These are phyloP conservation scores for Wallacemonas rigidus DNA, from an alignment of 208 protist genomes.

Conservation along the genomic window DNA sequence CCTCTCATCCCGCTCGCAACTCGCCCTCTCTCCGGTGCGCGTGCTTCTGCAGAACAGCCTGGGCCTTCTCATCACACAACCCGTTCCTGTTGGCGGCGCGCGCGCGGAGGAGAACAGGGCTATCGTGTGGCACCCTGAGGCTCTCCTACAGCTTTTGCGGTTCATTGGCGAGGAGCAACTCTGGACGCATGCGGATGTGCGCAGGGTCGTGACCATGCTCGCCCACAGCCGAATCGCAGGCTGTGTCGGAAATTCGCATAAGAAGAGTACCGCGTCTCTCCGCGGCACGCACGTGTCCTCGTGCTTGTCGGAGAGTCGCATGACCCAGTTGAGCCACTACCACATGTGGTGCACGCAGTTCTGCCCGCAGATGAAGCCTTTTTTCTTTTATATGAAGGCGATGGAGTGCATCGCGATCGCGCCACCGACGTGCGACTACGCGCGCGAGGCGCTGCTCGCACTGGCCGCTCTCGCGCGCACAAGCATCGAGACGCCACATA, in stretches of 20 bases:
- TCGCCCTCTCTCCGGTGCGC: conserved; percentile 28
- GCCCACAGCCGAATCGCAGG: conserved; percentile 1
- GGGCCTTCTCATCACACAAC: conserved; percentile 42
- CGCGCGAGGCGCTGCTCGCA: conserved; percentile 24
- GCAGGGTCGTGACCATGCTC: not conserved
- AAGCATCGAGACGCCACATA: conserved; percentile 14
- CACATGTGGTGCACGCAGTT: conserved; percentile 72
- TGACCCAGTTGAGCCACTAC: conserved; percentile 54
- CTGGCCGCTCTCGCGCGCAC: not conserved
- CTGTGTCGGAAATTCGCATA: not conserved
- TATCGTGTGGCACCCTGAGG: conserved; percentile 42
- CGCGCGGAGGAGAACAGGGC: not conserved
- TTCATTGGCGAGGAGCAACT: conserved; percentile 36
- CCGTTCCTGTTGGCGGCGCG: not conserved
- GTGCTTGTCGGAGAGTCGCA: not conserved
- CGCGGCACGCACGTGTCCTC: no score
- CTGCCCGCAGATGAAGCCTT: conserved; percentile 53
- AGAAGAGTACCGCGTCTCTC: no score
- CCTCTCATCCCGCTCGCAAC: conserved; percentile 27
- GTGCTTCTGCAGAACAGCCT: conserved; percentile 65
- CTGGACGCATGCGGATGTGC: conserved; percentile 27
- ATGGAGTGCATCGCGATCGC: conserved; percentile 52
- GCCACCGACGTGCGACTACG: conserved; percentile 26
- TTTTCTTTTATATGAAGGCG: conserved; percentile 69
- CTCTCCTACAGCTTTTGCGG: conserved; percentile 44